Percentiles rank a stretch among this genome's conserved stretches.
phyloP scores from a whole-genome alignment of 495 filamentous ascomycete species.

The Aspergillus funiculosus region DNA sequence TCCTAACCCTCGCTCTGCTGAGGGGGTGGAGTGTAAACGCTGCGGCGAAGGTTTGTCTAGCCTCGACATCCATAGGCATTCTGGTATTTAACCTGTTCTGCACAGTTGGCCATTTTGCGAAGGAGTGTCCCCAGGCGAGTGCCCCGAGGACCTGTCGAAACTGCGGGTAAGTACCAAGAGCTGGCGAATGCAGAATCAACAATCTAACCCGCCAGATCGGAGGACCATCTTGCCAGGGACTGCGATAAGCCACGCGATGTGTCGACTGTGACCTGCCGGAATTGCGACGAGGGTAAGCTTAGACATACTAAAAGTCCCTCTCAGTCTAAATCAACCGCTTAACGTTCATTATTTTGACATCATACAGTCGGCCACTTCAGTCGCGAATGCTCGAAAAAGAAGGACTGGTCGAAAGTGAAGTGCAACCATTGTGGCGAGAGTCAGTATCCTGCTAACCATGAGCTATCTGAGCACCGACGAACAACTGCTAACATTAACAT shows the following conservation, averaged over 20 bases:
- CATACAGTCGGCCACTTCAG: slow-evolving; percentile 58
- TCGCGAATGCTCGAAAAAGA: slow-evolving; percentile 70
- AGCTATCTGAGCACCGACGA: no score
- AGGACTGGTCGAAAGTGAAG: slow-evolving; percentile 67
- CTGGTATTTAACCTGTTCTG: neutral
- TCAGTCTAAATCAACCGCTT: neutral
- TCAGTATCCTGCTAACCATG: slow-evolving; percentile 25
- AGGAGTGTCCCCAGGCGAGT: slow-evolving; percentile 65
- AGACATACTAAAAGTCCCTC: no score
- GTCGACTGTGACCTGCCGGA: slow-evolving; percentile 54
- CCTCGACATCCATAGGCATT: neutral
- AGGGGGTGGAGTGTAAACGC: slow-evolving; percentile 71
- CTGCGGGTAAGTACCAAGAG: slow-evolving; percentile 54
- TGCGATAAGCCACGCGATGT: slow-evolving; percentile 50
- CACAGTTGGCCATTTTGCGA: slow-evolving; percentile 76
- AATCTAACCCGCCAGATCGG: slow-evolving; percentile 30
- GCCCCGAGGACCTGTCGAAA: slow-evolving; percentile 55
- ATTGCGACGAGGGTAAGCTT: slow-evolving; percentile 60
- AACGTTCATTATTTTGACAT: neutral
- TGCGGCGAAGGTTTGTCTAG: slow-evolving; percentile 60
- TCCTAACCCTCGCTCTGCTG: slow-evolving; percentile 64
- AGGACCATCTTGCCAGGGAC: slow-evolving; percentile 51
- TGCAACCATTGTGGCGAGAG: slow-evolving; percentile 71
- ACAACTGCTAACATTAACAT: neutral
- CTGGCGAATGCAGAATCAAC: neutral